A percentile compares a stretch with the other conserved stretches of the same genome.
These are phyloP conservation scores for Suillus decipiens DNA, from an alignment of 768 basidiomycete genomes.

Conservation along the genomic window DNA sequence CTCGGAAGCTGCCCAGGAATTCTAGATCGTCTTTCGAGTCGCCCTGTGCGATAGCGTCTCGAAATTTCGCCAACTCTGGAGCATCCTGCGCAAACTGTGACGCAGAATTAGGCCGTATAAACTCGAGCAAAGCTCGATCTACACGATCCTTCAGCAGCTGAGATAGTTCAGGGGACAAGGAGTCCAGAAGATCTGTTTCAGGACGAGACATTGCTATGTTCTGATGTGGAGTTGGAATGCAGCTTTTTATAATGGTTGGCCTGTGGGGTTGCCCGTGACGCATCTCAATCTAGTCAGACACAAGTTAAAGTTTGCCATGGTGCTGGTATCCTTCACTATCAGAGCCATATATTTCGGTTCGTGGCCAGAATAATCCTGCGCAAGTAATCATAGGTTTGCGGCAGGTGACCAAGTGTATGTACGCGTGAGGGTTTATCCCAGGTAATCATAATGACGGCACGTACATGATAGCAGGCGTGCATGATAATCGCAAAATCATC, in stretches of 20 bases:
- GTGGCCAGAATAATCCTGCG: neutral
- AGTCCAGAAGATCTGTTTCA: neutral
- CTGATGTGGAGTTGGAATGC: neutral
- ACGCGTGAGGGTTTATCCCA: neutral
- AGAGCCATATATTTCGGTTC: neutral
- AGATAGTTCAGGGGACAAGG: conserved; percentile 4
- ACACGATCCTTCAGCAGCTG: neutral
- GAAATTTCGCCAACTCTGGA: conserved; percentile 12
- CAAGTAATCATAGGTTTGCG: neutral
- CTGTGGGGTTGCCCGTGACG: neutral
- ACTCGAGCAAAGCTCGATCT: neutral
- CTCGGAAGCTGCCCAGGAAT: conserved; percentile 15
- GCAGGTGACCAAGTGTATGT: neutral
- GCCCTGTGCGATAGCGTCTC: conserved; percentile 9
- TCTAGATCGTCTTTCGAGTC: conserved; percentile 9
- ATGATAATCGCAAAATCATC: neutral
- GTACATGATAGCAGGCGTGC: neutral
- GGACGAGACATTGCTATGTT: neutral
- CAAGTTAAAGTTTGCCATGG: neutral
- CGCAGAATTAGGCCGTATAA: conserved; percentile 2
- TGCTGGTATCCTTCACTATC: neutral
- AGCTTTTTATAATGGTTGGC: neutral
- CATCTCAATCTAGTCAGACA: neutral
- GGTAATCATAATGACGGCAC: neutral
- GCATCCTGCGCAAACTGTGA: conserved; percentile 7